Evolutionary conservation across 345 rosid species (phyloP).

Genomic region (Kandelia obovata): DNA sequence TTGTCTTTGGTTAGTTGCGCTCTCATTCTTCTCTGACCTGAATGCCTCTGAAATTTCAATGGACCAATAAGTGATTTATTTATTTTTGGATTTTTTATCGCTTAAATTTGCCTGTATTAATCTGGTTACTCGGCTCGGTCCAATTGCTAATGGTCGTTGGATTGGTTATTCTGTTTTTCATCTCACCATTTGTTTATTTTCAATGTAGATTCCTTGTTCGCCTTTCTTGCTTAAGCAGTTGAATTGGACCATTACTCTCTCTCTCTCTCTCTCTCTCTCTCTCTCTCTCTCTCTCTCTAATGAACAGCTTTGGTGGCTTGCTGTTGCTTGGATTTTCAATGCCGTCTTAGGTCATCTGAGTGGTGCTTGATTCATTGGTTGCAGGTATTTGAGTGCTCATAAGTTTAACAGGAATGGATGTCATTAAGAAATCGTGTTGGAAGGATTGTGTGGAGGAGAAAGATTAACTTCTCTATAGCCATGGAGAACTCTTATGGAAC

Average conservation of each 20-base stretch:
- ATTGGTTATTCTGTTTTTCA: not conserved
- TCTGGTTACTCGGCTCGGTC: not conserved
- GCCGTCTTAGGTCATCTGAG: not conserved
- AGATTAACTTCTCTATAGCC: conserved; percentile 12
- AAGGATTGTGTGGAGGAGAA: conserved; percentile 23
- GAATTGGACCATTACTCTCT: not conserved
- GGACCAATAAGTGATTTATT: not conserved
- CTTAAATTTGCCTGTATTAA: not conserved
- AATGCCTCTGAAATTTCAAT: not conserved
- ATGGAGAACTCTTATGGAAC: conserved; percentile 58
- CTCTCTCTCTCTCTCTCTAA: not conserved
- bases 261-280: not conserved
- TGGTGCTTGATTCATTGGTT: conserved; percentile 17
- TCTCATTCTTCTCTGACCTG: not conserved
- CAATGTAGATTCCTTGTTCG: not conserved
- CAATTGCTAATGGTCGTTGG: not conserved
- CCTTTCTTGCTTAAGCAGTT: not conserved
- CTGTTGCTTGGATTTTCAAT: no score
- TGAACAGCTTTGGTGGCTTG: not conserved
- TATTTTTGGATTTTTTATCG: not conserved
- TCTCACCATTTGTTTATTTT: not conserved
- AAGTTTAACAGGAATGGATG: conserved; percentile 17
- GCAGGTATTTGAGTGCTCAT: conserved; percentile 24
- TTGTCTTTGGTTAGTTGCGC: not conserved
- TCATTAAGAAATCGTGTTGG: conserved; percentile 18